Conservation (phyloP, 2,329 filamentous ascomycete genomes). For the Mycosphaerella arachidis region DNA sequence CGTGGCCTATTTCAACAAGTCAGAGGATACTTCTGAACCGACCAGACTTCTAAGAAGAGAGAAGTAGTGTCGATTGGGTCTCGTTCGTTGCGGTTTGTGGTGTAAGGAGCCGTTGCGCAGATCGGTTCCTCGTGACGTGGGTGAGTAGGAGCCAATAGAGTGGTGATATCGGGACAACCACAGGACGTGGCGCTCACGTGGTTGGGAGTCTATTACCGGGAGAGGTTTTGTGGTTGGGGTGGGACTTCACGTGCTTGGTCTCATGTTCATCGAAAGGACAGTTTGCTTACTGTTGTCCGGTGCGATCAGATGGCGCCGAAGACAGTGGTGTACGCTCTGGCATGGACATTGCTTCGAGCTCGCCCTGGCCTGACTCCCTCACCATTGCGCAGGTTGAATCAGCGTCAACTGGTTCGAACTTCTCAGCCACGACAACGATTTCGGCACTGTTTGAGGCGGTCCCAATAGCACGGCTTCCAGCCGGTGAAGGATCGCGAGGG, state of each 20-base stretch:
- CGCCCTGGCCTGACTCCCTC: no score
- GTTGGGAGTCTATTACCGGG: background rate
- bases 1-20: background rate
- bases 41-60: background rate
- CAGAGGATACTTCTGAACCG: background rate
- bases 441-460: background rate
- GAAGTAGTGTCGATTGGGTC: conserved; percentile 2
- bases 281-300: background rate
- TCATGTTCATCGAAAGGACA: background rate
- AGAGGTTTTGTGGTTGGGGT: background rate
- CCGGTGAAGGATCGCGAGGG: background rate
- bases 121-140: background rate
- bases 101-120: background rate
- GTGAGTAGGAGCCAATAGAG: conserved; percentile 1
- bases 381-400: no score
- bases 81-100: conserved; percentile 2
- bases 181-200: background rate
- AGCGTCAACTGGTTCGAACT: no score
- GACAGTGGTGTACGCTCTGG: background rate
- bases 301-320: background rate
- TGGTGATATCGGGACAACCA: background rate
- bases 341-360: no score
- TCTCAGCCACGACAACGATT: background rate
- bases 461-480: background rate
- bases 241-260: background rate